Percentiles rank a stretch among this genome's conserved stretches.
These are phyloP conservation scores for Ganoderma sinense DNA, from an alignment of 1,284 basidiomycete genomes.

Conservation along the genomic window DNA sequence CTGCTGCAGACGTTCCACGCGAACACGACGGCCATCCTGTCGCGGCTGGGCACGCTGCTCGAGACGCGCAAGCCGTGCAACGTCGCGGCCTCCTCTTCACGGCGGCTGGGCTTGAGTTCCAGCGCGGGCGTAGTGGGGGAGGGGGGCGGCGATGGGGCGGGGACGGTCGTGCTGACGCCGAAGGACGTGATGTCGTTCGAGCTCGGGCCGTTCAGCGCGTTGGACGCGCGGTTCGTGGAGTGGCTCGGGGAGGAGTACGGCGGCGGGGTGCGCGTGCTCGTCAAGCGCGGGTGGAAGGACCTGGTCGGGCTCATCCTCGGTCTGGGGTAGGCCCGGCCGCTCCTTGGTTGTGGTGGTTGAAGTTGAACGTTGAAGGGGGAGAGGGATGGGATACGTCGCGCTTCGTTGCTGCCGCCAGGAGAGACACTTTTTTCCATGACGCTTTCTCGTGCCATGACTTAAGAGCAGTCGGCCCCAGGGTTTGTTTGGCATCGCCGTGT, in stretches of 20 bases:
- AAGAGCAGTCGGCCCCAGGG: background rate
- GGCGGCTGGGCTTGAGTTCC: constrained; percentile 6
- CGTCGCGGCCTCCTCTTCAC: background rate
- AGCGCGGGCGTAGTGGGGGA: constrained; percentile 29
- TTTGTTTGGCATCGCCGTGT: background rate
- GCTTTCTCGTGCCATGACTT: background rate
- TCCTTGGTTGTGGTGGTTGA: background rate
- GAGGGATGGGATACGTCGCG: background rate
- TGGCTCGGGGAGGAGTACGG: constrained; percentile 77
- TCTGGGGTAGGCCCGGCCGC: constrained; percentile 32
- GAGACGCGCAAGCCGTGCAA: constrained; percentile 37
- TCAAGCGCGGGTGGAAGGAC: constrained; percentile 59
- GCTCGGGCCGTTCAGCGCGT: constrained; percentile 71
- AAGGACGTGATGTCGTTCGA: constrained; percentile 73
- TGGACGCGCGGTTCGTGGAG: constrained; percentile 75
- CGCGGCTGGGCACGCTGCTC: constrained; percentile 59
- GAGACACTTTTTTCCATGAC: background rate
- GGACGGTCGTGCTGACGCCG: constrained; percentile 50
- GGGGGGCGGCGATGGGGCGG: constrained; percentile 7
- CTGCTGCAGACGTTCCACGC: constrained; percentile 78
- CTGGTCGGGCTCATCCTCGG: constrained; percentile 55
- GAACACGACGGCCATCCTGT: constrained; percentile 72
- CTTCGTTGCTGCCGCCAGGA: background rate
- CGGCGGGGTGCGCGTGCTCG: constrained; percentile 49
- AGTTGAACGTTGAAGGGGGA: background rate